A percentile compares a stretch with the other conserved stretches of the same genome.
Evolutionary conservation across 163 green algal species (phyloP).

Genomic region (Chloromonas sp.): DNA sequence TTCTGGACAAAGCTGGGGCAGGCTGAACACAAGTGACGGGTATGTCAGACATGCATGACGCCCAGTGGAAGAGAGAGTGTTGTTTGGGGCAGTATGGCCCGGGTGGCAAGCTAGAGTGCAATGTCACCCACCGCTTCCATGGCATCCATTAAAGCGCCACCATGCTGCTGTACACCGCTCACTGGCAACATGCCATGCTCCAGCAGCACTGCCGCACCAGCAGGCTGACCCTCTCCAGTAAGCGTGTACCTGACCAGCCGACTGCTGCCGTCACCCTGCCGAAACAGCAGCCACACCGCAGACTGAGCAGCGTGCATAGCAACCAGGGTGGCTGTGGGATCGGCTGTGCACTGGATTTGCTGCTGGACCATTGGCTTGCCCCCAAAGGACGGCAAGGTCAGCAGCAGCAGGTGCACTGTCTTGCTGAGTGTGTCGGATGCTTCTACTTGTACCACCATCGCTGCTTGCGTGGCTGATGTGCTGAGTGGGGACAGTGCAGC

Average conservation of each 20-base stretch:
- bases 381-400: slow-evolving; percentile 2
- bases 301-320: too few relatives aligned
- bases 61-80: too few relatives aligned
- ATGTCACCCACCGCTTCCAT: not conserved
- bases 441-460: not conserved
- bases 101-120: not conserved
- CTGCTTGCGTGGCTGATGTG: not conserved
- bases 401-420: slow-evolving; percentile 9
- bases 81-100: too few relatives aligned
- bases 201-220: not conserved
- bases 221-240: not conserved
- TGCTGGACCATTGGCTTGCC: slow-evolving; percentile 4
- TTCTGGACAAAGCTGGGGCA: too few relatives aligned
- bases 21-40: too few relatives aligned
- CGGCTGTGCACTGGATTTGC: not conserved
- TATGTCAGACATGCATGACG: too few relatives aligned
- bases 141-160: not conserved
- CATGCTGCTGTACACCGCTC: not conserved
- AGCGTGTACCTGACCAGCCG: not conserved
- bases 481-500: not conserved
- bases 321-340: not conserved
- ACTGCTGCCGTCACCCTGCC: not conserved
- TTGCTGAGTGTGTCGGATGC: not conserved
- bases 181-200: not conserved
- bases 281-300: not conserved